A percentile compares a stretch with the other conserved stretches of the same genome.
Conservation (phyloP, 2,329 filamentous ascomycete species). For the Apiospora saccharicola region DNA sequence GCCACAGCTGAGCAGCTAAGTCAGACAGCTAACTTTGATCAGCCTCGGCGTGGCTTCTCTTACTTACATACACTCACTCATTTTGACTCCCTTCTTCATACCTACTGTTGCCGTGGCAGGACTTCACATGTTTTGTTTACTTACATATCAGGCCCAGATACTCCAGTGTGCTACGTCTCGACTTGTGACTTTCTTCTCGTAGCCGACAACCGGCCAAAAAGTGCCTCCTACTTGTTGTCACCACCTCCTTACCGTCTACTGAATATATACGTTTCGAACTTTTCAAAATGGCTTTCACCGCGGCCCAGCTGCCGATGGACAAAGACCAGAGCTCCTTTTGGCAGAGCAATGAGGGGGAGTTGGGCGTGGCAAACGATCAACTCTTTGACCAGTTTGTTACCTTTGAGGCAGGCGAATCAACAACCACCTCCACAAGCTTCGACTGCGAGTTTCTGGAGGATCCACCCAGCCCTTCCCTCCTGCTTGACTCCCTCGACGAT, state of each 20-base stretch:
- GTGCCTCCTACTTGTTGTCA: conserved; percentile 25
- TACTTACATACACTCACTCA: conserved; percentile 31
- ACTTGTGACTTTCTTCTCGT: conserved; percentile 30
- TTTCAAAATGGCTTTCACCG: conserved; percentile 41
- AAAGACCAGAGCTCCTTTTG: conserved; percentile 42
- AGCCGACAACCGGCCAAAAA: conserved; percentile 27
- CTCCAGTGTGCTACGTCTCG: conserved; percentile 32
- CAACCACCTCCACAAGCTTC: conserved; percentile 34
- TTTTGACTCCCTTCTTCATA: conserved; percentile 5
- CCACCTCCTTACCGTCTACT: neutral
- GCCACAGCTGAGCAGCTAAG: conserved; percentile 17
- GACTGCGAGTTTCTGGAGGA: conserved; percentile 35
- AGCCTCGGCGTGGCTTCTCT: conserved; percentile 39
- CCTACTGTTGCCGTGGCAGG: conserved; percentile 42
- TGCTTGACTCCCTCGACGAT: conserved; percentile 40
- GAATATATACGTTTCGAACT: neutral
- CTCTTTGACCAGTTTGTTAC: conserved; percentile 45
- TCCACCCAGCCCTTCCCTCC: conserved; percentile 42
- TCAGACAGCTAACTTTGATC: conserved; percentile 30
- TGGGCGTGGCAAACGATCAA: conserved; percentile 36
- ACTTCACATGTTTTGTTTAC: conserved; percentile 41
- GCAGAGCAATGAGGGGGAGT: conserved; percentile 41
- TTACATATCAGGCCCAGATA: conserved; percentile 38
- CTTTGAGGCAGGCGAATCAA: conserved; percentile 41
- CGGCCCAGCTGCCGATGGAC: conserved; percentile 39